A percentile compares a stretch with the other conserved stretches of the same genome.
These are phyloP conservation scores for Hypomyces perniciosus DNA, from an alignment of 2,329 filamentous ascomycete genomes.

Conservation along the genomic window DNA sequence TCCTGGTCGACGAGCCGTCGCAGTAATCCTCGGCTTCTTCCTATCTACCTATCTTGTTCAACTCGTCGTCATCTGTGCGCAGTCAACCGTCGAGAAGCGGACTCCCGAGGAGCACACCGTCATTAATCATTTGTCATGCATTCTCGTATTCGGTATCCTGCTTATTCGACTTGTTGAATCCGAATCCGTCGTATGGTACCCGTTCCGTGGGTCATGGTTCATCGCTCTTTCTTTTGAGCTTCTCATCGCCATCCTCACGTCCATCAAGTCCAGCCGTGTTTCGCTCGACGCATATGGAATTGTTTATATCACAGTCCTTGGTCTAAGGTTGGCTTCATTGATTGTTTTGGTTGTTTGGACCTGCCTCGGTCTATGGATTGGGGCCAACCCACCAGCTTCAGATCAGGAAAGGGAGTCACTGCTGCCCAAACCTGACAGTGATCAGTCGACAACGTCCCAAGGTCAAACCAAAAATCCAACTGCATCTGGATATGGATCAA, in stretches of 20 bases:
- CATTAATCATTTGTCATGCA: conserved; percentile 55
- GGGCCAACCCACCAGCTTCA: conserved; percentile 19
- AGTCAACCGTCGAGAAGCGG: conserved; percentile 1
- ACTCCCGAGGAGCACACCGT: conserved; percentile 40
- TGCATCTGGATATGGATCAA: conserved; percentile 37
- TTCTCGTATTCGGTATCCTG: conserved; percentile 58
- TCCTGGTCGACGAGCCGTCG: conserved; percentile 19
- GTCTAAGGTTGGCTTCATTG: conserved; percentile 16
- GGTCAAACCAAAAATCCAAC: conserved; percentile 17
- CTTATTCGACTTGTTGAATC: conserved; percentile 48
- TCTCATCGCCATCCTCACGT: conserved; percentile 31
- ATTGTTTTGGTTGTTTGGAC: conserved; percentile 27
- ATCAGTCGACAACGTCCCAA: not conserved
- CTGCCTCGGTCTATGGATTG: conserved; percentile 23
- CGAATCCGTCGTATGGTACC: conserved; percentile 51
- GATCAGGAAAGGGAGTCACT: conserved; percentile 57
- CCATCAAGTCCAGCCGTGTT: conserved; percentile 4
- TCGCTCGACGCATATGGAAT: conserved; percentile 16
- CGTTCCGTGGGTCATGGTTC: conserved; percentile 57
- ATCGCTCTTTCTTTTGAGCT: conserved; percentile 53
- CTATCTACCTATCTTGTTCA: conserved; percentile 44
- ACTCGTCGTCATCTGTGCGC: conserved; percentile 31
- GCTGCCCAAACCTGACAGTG: conserved; percentile 31
- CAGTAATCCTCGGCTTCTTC: conserved; percentile 40
- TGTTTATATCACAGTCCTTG: conserved; percentile 19